phyloP scores from a whole-genome alignment of 1,139 yeast species.

The Pichia sp. region DNA sequence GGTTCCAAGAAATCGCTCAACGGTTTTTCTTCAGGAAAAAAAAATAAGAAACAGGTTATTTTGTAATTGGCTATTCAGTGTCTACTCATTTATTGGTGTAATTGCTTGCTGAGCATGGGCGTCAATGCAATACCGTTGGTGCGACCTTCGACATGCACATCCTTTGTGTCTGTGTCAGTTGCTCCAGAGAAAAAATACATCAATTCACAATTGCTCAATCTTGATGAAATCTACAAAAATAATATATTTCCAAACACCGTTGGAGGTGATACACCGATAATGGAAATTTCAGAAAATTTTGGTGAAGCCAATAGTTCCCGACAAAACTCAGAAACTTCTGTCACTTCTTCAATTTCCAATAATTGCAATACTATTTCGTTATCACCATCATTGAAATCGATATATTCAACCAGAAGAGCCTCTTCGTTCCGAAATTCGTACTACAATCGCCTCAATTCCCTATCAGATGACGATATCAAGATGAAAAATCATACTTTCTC shows the following conservation, averaged over 20 bases:
- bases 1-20: too few relatives aligned
- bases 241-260: not conserved
- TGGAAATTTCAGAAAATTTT: not conserved
- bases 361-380: not conserved
- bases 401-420: conserved; percentile 4
- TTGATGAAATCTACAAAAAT: conserved; percentile 1
- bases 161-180: conserved; percentile 2
- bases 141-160: not conserved
- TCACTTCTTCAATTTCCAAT: not conserved
- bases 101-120: too few relatives aligned
- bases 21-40: too few relatives aligned
- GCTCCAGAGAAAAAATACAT: not conserved
- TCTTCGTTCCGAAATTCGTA: conserved; percentile 1
- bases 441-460: not conserved
- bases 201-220: not conserved
- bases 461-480: not conserved
- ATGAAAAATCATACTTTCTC: not conserved
- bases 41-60: too few relatives aligned
- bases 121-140: too few relatives aligned
- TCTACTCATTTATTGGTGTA: too few relatives aligned
- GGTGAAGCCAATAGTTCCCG: not conserved
- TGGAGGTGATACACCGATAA: not conserved
- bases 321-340: not conserved
- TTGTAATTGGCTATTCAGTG: too few relatives aligned
- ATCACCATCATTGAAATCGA: conserved; percentile 8